Base-by-base conservation (phyloP, 768 basidiomycete species). In the Inosperma sp. region DNA sequence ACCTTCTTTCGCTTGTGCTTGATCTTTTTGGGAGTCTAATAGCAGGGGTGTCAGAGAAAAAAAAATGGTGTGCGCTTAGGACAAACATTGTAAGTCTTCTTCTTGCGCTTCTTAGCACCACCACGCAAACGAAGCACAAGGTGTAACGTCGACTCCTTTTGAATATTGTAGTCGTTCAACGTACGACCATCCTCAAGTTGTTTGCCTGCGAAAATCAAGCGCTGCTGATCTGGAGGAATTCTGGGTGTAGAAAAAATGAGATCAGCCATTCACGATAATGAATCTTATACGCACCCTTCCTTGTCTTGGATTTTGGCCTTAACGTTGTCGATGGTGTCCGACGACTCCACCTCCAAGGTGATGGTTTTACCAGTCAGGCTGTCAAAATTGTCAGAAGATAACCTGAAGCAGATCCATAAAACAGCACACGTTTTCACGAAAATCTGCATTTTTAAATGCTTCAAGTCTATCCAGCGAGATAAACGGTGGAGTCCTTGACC, bases 1-100 rank as follows among this genome's bases (percentile, higher is more conserved):
- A 95, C 92, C 81, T 97, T 96, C 83, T 98, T 97, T 73, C 88
- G 86, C 84, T 96, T 96, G 80, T 95, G 94, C 86, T 96, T 98
- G 83, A 96, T 84, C 82, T 97, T 97, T 83, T 95, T 96, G 72
- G 93, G 93, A 65, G 93, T 95, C 87, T 89, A 61, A 60, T 31
- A 58, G 37, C 44, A 55, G 23, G 17, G 17, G 35, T 31, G 25
- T 53, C 26, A 14, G 48, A 17, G 44, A 17, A 23, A 40, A 59
- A 13, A 49, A 50, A 3, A 7, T n/a, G 12, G 12, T 12, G 33
- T 22, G 44, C 21, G 10, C 22, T 17, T 12, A n/a, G 22, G 2
- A 75, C 86, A 43, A 42, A 92, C 89, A 77, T 85, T 93, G 87
- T 97, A 97, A 49, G 92, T 93, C 83, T 98, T 98, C 82, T 98